These are phyloP conservation scores for Calcarisporium arbuscula DNA, from an alignment of 2,329 filamentous ascomycete species.

Conservation along the genomic window DNA sequence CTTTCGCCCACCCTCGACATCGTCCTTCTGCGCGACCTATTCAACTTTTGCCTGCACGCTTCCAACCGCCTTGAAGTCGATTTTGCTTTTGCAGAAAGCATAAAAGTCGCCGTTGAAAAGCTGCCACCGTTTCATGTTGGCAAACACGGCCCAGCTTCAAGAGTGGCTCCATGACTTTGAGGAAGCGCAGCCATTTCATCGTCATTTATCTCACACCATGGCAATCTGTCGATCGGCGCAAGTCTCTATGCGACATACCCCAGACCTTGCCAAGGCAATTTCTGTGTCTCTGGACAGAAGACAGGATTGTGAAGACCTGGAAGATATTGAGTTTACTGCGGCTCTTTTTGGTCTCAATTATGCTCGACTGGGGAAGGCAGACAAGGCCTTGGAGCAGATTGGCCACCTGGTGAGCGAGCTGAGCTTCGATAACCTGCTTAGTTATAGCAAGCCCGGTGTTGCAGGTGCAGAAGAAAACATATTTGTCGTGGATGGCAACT, in stretches of 20 bases:
- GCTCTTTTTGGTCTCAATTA: constrained; percentile 9
- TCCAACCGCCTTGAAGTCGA: not conserved
- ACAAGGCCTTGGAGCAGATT: constrained; percentile 5
- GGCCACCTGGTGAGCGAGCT: constrained; percentile 7
- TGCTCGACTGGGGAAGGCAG: constrained; percentile 5
- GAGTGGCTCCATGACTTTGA: constrained; percentile 9
- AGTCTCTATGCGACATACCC: constrained; percentile 5
- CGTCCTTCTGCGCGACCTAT: constrained; percentile 6
- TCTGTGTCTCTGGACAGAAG: constrained; percentile 6
- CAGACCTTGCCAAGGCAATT: constrained; percentile 4
- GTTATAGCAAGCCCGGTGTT: constrained; percentile 8
- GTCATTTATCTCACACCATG: constrained; percentile 8
- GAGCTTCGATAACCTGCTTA: constrained; percentile 8
- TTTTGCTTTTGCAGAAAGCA: not conserved
- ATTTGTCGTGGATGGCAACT: constrained; percentile 8
- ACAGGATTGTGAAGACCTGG: constrained; percentile 6
- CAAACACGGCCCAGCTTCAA: constrained; percentile 8
- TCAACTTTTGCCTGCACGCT: constrained; percentile 5
- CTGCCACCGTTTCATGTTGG: constrained; percentile 7
- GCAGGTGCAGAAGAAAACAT: constrained; percentile 5
- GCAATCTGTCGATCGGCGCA: constrained; percentile 7
- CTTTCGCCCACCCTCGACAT: constrained; percentile 7
- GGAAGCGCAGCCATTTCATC: constrained; percentile 8
- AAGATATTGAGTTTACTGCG: constrained; percentile 9
- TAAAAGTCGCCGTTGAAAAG: constrained; percentile 1